These are phyloP conservation scores for Bryoglossum gracile DNA, from an alignment of 495 filamentous ascomycete species.

Conservation along the genomic window DNA sequence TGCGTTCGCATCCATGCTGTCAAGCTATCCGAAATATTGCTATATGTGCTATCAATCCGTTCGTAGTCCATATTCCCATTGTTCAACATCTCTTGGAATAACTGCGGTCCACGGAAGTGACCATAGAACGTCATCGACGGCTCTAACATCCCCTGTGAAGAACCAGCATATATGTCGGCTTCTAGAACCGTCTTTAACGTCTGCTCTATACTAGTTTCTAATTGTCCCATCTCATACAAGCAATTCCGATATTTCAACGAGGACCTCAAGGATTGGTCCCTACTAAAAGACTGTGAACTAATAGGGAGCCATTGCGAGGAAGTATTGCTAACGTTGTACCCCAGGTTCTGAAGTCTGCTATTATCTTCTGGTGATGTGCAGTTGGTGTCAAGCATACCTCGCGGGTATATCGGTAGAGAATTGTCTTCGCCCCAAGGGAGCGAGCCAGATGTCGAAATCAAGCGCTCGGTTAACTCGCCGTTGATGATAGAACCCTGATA, in stretches of 20 bases:
- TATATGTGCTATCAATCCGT: background rate
- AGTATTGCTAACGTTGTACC: constrained; percentile 2
- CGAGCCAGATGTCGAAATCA: background rate
- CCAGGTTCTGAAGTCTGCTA: background rate
- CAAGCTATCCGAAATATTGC: background rate
- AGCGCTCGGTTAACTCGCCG: background rate
- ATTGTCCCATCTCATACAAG: background rate
- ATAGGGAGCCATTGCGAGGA: background rate
- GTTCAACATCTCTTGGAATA: background rate
- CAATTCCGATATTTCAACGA: background rate
- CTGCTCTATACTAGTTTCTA: background rate
- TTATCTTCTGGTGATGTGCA: constrained; percentile 6
- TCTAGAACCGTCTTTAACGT: background rate
- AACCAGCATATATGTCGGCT: too few species aligned
- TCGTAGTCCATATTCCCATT: background rate
- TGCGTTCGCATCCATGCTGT: background rate
- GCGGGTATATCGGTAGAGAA: too few species aligned
- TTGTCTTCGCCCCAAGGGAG: background rate
- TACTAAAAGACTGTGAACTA: background rate
- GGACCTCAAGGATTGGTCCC: background rate
- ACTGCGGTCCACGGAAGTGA: background rate
- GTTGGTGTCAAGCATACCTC: constrained; percentile 3
- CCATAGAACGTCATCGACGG: background rate
- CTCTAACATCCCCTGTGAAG: background rate
- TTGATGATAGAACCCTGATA: background rate